A percentile compares a stretch with the other conserved stretches of the same genome.
phyloP scores from a whole-genome alignment of 1,139 yeast genomes.

The Tardiomyces depauwii region DNA sequence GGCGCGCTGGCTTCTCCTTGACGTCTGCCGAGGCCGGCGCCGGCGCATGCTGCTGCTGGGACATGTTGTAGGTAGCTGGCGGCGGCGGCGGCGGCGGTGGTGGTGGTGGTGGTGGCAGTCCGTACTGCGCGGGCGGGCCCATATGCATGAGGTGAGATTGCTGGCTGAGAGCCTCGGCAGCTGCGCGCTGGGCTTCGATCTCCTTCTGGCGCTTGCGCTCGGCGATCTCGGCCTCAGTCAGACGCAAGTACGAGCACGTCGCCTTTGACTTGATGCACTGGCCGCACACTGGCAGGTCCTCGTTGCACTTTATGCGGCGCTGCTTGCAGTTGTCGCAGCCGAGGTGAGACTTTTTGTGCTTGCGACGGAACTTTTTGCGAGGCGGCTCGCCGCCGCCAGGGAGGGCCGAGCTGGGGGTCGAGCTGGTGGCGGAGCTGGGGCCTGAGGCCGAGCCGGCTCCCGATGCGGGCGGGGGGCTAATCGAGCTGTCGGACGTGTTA shows the following conservation, averaged over 20 bases:
- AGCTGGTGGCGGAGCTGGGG: neutral
- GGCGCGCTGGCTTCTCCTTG: neutral
- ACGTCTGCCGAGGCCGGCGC: neutral
- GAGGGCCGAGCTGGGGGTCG: neutral
- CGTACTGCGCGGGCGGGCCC: neutral
- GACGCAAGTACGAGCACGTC: slow-evolving; percentile 18
- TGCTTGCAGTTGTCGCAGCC: slow-evolving; percentile 56
- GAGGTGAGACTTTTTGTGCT: slow-evolving; percentile 51
- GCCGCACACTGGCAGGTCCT: slow-evolving; percentile 47
- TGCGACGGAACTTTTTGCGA: slow-evolving; percentile 19
- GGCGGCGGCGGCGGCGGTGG: neutral
- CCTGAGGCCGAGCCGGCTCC: neutral
- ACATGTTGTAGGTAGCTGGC: neutral
- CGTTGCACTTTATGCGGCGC: slow-evolving; percentile 60
- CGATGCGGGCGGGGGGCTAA: neutral
- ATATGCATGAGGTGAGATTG: neutral
- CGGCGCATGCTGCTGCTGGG: neutral
- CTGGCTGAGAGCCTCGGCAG: neutral
- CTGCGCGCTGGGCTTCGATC: neutral
- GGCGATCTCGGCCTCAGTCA: slow-evolving; percentile 17
- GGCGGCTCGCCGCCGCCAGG: neutral
- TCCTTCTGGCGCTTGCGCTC: slow-evolving; percentile 2
- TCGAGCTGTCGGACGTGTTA: neutral
- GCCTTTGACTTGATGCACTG: slow-evolving; percentile 49
- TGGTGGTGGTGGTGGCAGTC: neutral